Evolutionary conservation across 2,329 filamentous ascomycete genomes (phyloP), one percentile per base, ranked within the genome.

Genomic region (Beauveria pseudobassiana): DNA sequence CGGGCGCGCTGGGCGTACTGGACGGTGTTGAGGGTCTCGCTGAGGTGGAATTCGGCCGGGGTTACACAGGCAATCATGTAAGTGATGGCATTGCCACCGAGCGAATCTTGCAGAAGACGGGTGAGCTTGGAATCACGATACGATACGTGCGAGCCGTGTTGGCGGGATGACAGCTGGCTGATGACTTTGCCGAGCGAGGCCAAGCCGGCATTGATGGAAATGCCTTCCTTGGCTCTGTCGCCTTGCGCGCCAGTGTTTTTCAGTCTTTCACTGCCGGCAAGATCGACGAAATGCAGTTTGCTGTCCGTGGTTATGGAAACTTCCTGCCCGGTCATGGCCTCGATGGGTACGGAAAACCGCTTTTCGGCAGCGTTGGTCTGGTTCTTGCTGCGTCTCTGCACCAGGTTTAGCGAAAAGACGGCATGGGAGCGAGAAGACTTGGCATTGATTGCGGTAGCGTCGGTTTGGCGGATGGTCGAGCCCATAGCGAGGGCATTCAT

Each of bases 61-160:
- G 93, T 99, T 34, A 99, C 93, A 76, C 95, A 99, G 9, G 95
- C 95, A 76, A 99, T 95, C 95, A 99, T 98, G 77, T 98, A 99
- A 0, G 95, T 99, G 72, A 97, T 96, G 42, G 95, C 95, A 72
- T 96, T 98, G 5, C 95, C 95, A 62, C 95, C 95, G 5, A 99
- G 82, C 0, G 95, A 99, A 75, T 99, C 95, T 78, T 99, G 95
- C 20, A 99, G 84, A 26, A 99, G 81, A 63, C 95, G 88, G 12
- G 95, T 99, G 68, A 99, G 86, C 73, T 92, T 93, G n/a, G 95
- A 98, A 76, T 99, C 95, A 65, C 95, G 91, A 73, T 99, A 99
- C 2, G 95, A 99, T 62, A 99, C 93, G 75, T 98, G 92, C 5
- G 91, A 88, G 53, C 91, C 92, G 50, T 89, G 79, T 66, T 92